Base-by-base conservation (phyloP, 768 basidiomycete species). In the Macrocybe gigantea region DNA sequence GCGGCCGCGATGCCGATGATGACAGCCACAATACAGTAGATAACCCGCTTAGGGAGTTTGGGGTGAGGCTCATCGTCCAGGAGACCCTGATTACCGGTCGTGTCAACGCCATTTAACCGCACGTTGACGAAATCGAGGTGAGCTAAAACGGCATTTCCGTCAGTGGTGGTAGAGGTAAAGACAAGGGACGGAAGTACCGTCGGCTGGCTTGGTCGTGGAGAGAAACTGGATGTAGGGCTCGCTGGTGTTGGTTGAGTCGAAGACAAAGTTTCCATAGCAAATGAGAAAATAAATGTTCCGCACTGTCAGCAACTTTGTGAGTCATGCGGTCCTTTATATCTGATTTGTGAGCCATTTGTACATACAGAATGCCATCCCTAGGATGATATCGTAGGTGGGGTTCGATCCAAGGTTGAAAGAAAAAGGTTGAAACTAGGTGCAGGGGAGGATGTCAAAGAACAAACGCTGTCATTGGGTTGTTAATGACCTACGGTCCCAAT, bases 291-390 rank as follows among this genome's bases (percentile, higher is more conserved):
- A 87, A 7, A 73, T 72, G 54, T 85, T 88, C 43, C 82, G 78
- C 47, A 86, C 84, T 85, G 55, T 15, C 35, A 15, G 33, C 35
- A 43, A 34, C 29, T 38, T 34, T 7, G 31, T 11, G 6, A 38
- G 10, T n/a, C 38, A n/a, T 13, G 22, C 13, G 38, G 10, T 13
- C 10, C 13, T n/a, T 10, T 22, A 38, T 37, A 37, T 12, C 12
- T 14, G n/a, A n/a, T 11, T 3, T 38, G 36, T 38, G 3, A 38
- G 14, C 14, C 14, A 4, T 38, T 11, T 38, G 2, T 38, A 38
- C 80, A 56, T 54, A 83, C 83, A 62, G 66, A 86, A 87, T 7
- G 78, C 73, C 82, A 87, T 87, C 47, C 86, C 86, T 39, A 88
- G 68, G 39, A 88, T 75, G 60, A 83, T 74, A 56, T 87, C 85